Evolutionary conservation across 257 asterid genomes (phyloP), one percentile per base, ranked within the genome.

Genomic region (Solanum arcanum): DNA sequence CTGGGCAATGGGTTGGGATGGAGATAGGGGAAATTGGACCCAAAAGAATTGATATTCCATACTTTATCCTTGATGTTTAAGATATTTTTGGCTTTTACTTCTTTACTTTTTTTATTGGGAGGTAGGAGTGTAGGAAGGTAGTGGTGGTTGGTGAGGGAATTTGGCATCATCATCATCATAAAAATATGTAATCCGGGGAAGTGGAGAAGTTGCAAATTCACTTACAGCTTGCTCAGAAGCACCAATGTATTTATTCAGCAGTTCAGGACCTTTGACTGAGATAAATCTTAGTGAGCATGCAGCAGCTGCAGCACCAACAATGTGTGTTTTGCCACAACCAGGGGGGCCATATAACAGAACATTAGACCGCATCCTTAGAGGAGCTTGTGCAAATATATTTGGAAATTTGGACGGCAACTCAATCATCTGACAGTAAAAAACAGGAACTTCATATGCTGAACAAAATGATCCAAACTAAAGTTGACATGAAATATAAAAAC

Each of bases 181-280:
- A n/a, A 18, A 9, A 39, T 18, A 85, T 66, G 87, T 37, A 46
- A n/a, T 46, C 62, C 16, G 70, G 70, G 70, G 60, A 70, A 86
- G 83, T 39, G 83, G 49, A 66, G 80, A 83, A 37, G 66, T 70
- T 42, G 86, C 33, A 83, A 88, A 64, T 59, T 83, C 70, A 84
- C 96, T 94, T 93, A 94, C 99, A 69, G 98, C 99, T 94, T 97
- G 99, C 92, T 95, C 99, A 87, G 98, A 97, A 90, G 99, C 99
- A 90, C 99, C 99, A 42, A 97, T 97, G 86, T 97, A 97, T 89
- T 97, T 97, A 86, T 97, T 97, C 90, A 97, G 96, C 91, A 97
- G 90, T 92, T 97, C 99, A 64, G 98, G 99, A 78, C 99, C 99
- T 91, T 97, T 97, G 86, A 97, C 98, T 42, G 99, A 95, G 92